Base-by-base conservation (phyloP, 495 filamentous ascomycete species). In the Penicillium paxilli region DNA sequence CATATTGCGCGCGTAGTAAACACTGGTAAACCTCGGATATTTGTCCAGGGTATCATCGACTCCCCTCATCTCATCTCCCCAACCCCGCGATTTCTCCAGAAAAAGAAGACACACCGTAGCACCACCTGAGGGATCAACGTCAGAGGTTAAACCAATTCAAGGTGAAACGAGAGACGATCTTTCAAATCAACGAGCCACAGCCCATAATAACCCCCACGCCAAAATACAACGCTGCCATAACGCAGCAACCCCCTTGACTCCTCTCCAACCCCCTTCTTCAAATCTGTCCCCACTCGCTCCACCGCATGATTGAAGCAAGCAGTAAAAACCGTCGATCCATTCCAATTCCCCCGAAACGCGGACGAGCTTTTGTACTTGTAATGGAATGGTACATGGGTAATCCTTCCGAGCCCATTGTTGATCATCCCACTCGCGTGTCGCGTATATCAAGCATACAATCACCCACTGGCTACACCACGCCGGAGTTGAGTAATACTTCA, bases 241-340 rank as follows among this genome's bases (percentile, higher is more conserved):
- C 12, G 16, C 22, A 21, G 22, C 12, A 30, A 32, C 6, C 46
- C 47, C 47, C 47, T 50, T 37, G 47, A 50, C 17, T 50, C 47
- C 30, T 32, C 38, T 12, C 47, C 46, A 20, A 23, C 44, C 44
- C 24, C 30, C 30, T 16, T 37, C 22, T 23, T 28, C 40, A 25
- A n/a, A n/a, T n/a, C 28, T 20, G 17, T 30, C 47, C 40, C 26
- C 42, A 33, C 44, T 9, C 11, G 22, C 54, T 57, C 54, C 54
- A 57, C 54, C 48, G 49, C 47, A 35, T 6, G 1, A 5, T 2
- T 5, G 19, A 30, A 35, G 33, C 17, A 37, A 14, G 49, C 23
- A 52, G 26, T 4, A 42, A 20, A n/a, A 24, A 32, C 23, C 32
- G 58, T 46, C 49, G 58, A 60, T 60, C 58, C 58, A 60, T 60